Evolutionary conservation across 805 yeast species (phyloP).

Genomic region (Helenozyma baotianmanensis): DNA sequence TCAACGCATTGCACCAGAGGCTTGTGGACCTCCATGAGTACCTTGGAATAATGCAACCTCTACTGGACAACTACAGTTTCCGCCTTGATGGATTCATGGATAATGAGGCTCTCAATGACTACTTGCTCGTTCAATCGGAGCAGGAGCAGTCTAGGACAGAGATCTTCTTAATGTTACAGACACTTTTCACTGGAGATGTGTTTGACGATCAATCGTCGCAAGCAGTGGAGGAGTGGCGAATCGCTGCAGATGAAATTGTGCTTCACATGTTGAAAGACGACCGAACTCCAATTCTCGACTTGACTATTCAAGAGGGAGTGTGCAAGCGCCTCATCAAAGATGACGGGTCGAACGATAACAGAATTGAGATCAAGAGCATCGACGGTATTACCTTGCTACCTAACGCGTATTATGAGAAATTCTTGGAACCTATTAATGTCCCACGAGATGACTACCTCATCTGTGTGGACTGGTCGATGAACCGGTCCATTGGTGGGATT

Average conservation of each 20-base stretch:
- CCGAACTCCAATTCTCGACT: conserved; percentile 34
- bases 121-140: conserved; percentile 31
- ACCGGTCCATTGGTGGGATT: conserved; percentile 40
- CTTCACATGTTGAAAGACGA: conserved; percentile 40
- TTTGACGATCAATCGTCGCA: conserved; percentile 11
- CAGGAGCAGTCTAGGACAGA: conserved; percentile 32
- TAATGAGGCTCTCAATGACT: conserved; percentile 45
- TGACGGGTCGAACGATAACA: conserved; percentile 38
- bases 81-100: conserved; percentile 42
- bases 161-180: conserved; percentile 31
- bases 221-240: conserved; percentile 29
- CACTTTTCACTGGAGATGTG: conserved; percentile 33
- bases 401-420: conserved; percentile 27
- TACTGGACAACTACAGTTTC: conserved; percentile 46
- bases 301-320: conserved; percentile 31
- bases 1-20: conserved; percentile 43
- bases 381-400: conserved; percentile 34
- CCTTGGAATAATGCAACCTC: conserved; percentile 32
- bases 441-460: conserved; percentile 18
- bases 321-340: conserved; percentile 32
- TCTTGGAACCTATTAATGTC: conserved; percentile 26
- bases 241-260: conserved; percentile 37
- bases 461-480: conserved; percentile 39
- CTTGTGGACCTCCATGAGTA: conserved; percentile 49
- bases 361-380: conserved; percentile 32